phyloP scores from a whole-genome alignment of 768 basidiomycete genomes.

The Albatrellus ellisii region DNA sequence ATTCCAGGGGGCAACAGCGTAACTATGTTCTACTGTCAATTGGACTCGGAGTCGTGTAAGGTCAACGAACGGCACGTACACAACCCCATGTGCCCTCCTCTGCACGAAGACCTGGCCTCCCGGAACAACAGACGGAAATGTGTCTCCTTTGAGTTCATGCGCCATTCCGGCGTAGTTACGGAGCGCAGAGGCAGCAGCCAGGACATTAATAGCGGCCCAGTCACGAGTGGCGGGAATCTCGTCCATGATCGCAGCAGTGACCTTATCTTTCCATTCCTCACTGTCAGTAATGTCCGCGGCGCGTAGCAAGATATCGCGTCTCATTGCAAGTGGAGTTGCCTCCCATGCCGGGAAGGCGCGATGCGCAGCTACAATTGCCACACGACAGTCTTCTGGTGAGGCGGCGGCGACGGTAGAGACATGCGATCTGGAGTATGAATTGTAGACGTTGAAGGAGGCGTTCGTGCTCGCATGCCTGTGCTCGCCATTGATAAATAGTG shows the following conservation, averaged over 20 bases:
- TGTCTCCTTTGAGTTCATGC: constrained; percentile 28
- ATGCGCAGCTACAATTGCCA: neutral
- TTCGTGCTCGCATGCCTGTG: constrained; percentile 21
- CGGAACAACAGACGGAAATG: constrained; percentile 27
- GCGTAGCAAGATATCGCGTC: neutral
- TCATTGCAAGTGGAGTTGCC: neutral
- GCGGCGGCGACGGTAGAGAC: constrained; percentile 35
- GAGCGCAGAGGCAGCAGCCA: constrained; percentile 6
- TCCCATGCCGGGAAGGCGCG: constrained; percentile 1
- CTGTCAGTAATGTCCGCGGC: neutral
- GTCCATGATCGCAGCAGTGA: neutral
- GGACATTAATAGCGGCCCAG: constrained; percentile 10
- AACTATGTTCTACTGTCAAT: constrained; percentile 17
- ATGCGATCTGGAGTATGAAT: constrained; percentile 26
- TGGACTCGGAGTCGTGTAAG: neutral
- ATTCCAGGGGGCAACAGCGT: constrained; percentile 44
- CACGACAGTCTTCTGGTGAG: constrained; percentile 15
- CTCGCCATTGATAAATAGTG: constrained; percentile 30
- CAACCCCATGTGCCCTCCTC: constrained; percentile 35
- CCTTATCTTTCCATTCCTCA: neutral
- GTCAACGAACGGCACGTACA: constrained; percentile 23
- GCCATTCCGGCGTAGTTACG: constrained; percentile 15
- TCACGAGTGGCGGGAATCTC: neutral
- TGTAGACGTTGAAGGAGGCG: constrained; percentile 32
- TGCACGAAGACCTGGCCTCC: constrained; percentile 30